phyloP scores from a whole-genome alignment of 345 rosid genomes.

The Xanthoceras sorbifolium region DNA sequence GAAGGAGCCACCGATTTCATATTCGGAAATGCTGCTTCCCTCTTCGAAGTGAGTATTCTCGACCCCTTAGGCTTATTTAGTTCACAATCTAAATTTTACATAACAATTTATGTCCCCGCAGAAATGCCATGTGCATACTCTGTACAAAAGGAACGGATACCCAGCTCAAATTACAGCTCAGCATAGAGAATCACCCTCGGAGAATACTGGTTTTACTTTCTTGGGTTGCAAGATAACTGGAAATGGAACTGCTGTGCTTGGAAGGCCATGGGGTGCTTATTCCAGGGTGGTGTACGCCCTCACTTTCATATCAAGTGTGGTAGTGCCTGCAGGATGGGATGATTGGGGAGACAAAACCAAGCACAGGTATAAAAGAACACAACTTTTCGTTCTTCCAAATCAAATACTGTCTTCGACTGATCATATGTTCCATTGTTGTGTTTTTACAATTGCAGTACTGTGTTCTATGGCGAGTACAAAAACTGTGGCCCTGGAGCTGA shows the following conservation, averaged over 20 bases:
- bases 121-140: constrained; percentile 65
- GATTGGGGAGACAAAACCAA: constrained; percentile 48
- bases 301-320: constrained; percentile 48
- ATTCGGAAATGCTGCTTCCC: constrained; percentile 62
- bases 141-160: constrained; percentile 45
- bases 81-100: neutral
- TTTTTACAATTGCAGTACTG: constrained; percentile 37
- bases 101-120: constrained; percentile 18
- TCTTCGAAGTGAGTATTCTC: constrained; percentile 56
- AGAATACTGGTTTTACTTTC: constrained; percentile 68
- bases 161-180: constrained; percentile 59
- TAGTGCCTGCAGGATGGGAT: constrained; percentile 67
- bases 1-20: constrained; percentile 89
- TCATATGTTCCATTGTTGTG: neutral
- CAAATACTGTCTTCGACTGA: neutral
- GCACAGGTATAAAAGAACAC: constrained; percentile 47
- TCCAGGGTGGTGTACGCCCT: constrained; percentile 68
- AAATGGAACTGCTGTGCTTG: constrained; percentile 46
- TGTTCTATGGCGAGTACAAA: constrained; percentile 59
- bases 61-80: too few relatives aligned
- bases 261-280: constrained; percentile 81
- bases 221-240: constrained; percentile 71
- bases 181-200: constrained; percentile 40
- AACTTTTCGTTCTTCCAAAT: too few relatives aligned
- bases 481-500: constrained; percentile 61